Base-by-base conservation (phyloP, 371 early-diverging fungal genomes). In the Sporodiniella umbellata region DNA sequence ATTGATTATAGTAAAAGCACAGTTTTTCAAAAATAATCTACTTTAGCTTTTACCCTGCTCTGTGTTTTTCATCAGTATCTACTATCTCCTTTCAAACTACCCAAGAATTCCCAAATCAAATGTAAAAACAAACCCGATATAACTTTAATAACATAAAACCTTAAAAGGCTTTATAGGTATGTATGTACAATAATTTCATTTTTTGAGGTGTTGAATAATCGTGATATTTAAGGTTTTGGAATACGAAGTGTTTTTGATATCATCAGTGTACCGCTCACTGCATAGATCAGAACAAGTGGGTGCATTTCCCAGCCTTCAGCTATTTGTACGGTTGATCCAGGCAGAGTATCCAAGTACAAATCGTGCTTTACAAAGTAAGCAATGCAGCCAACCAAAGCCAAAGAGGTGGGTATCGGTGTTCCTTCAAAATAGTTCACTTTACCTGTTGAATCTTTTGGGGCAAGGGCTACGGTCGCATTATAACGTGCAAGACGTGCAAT, bases 341-440 rank as follows among this genome's bases (percentile, higher is more conserved):
- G 54, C 54, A 79, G 48, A 54, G 68, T 21, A 54, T 81, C 68
- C 53, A 73, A 51, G 81, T 77, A 70, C 64, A 71, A 43, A 73
- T 84, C 45, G 26, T 67, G 47, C 26, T 66, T 59, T 3, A 84
- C 68, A 33, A 89, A 71, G 51, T 87, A 94, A 4, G 89, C 88
- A 18, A 91, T 55, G 8, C 89, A 42, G 15, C 65, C 85, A 4
- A 93, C 89, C 26, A 90, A 55, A 2, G 76, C 62, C 35, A 90
- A 65, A 4, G 88, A 83, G 0, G 90, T 87, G 1, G 93, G 95
- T 24, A 95, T 93, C 12, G 95, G 95, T 2, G 93, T 92, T 47
- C 95, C 95, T 66, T 95, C 93, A 74, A 92, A 95, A 58, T 86
- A 87, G 15, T 70, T 54, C 31, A 92, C 78, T 54, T 93, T 93